A percentile compares a stretch with the other conserved stretches of the same genome.
Conservation (phyloP, 306 rosid species). For the Ormosia semicastrata region DNA sequence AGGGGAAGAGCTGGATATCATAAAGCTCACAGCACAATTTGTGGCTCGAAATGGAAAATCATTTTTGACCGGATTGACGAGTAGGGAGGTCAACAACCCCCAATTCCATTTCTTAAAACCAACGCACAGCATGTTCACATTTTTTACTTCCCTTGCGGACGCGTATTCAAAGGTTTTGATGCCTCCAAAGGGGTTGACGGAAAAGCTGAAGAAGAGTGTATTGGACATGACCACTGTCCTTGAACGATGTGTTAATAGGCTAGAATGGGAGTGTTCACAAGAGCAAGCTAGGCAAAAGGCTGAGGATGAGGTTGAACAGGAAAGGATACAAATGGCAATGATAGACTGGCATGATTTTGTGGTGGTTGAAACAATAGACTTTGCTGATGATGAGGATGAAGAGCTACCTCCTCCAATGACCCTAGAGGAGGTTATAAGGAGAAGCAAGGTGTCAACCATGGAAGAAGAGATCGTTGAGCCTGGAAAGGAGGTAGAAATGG, state of each 20-base stretch:
- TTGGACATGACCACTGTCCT: slow-evolving; percentile 88
- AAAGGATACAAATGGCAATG: slow-evolving; percentile 92
- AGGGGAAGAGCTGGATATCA: slow-evolving; percentile 91
- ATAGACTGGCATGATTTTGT: slow-evolving; percentile 99
- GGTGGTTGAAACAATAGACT: slow-evolving; percentile 89
- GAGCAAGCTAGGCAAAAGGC: slow-evolving; percentile 97
- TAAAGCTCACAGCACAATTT: slow-evolving; percentile 94
- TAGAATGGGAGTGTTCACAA: slow-evolving; percentile 93
- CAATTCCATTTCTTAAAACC: slow-evolving; percentile 97
- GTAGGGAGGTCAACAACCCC: slow-evolving; percentile 84
- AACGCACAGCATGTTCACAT: slow-evolving; percentile 91
- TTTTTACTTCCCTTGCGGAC: slow-evolving; percentile 93
- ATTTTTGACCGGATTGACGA: slow-evolving; percentile 85
- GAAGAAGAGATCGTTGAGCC: slow-evolving; percentile 84
- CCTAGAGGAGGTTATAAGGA: slow-evolving; percentile 90
- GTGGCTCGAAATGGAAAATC: slow-evolving; percentile 96
- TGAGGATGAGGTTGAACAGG: slow-evolving; percentile 93
- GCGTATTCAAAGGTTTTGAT: slow-evolving; percentile 90
- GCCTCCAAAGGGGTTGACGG: slow-evolving; percentile 85
- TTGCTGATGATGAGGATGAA: slow-evolving; percentile 95
- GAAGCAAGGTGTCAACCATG: slow-evolving; percentile 68
- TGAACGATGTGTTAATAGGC: slow-evolving; percentile 83
- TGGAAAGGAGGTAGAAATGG: slow-evolving; percentile 92
- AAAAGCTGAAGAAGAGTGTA: slow-evolving; percentile 76
- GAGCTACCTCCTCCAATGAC: slow-evolving; percentile 95